Conservation (phyloP, 352 stramenopile genomes). For the Albugo candida region DNA sequence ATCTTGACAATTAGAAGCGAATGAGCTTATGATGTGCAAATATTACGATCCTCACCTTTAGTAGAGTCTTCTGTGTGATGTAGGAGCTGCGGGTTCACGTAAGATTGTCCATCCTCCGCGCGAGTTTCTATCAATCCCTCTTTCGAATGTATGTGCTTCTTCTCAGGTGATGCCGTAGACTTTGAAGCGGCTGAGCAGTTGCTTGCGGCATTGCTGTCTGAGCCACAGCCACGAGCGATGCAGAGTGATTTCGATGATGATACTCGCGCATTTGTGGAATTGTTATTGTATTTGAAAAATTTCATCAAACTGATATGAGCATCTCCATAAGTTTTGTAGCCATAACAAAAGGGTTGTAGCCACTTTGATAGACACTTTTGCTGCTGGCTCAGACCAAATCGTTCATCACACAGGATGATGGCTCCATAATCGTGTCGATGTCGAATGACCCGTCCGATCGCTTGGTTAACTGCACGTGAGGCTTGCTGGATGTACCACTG, state of each 20-base stretch:
- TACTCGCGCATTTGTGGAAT: background rate
- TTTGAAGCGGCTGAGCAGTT: slow-evolving; percentile 4
- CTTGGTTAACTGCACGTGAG: slow-evolving; percentile 96
- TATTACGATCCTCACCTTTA: background rate
- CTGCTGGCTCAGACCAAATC: slow-evolving; percentile 84
- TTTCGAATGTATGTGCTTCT: background rate
- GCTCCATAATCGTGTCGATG: slow-evolving; percentile 95
- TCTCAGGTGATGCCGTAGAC: background rate
- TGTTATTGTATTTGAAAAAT: slow-evolving; percentile 69
- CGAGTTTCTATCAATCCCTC: slow-evolving; percentile 1
- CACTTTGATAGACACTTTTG: slow-evolving; percentile 89
- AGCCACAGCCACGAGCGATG: slow-evolving; percentile 1
- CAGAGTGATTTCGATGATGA: slow-evolving; percentile 5
- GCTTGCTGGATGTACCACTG: slow-evolving; percentile 99
- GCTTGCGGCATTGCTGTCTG: slow-evolving; percentile 1
- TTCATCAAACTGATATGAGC: slow-evolving; percentile 61
- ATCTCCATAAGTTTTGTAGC: slow-evolving; percentile 56
- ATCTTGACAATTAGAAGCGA: no score
- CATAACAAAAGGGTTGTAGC: slow-evolving; percentile 73
- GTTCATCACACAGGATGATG: slow-evolving; percentile 94
- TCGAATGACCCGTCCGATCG: slow-evolving; percentile 96
- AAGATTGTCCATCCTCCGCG: slow-evolving; percentile 56
- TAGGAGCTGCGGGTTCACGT: slow-evolving; percentile 53
- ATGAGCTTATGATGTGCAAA: no score
- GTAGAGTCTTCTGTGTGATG: slow-evolving; percentile 5